Base-by-base conservation (phyloP, 331 rosid species). In the Acacia pycnantha region DNA sequence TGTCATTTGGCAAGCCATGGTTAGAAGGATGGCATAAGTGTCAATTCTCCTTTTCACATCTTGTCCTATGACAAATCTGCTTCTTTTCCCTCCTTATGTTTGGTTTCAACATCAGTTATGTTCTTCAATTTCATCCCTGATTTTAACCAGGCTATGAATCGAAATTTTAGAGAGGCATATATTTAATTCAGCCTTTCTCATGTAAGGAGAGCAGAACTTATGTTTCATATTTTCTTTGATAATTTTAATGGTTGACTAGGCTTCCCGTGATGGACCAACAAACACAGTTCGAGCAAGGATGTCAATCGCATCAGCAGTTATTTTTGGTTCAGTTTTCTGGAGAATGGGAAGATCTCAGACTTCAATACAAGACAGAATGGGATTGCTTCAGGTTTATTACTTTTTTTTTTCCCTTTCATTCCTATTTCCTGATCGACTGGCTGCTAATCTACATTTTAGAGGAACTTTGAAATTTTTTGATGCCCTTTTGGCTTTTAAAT, bases 271-370 rank as follows among this genome's bases (percentile, higher is more conserved):
- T 80, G 93, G 92, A 76, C 90, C 99, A 48, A 96, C 99, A 77
- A 96, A 96, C 84, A 92, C 88, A 89, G 99, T 96, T 85, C 93
- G 99, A 76, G 89, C 99, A 65, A 89, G 98, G 84, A 96, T 96
- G 99, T 96, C 99, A 44, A 73, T 96, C 69, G 99, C 97, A 47
- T 96, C 99, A 66, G 99, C 98, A 40, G 54, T 96, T 66, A 96
- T 96, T 84, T 96, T 96, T 88, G 99, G 97, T 24, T 96, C 99
- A 53, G 98, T 96, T 35, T 95, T 96, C 84, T 96, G 99, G 99
- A 90, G 97, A 84, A 96, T 96, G 93, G 93, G 97, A 72, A 96
- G 87, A 82, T 96, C 99, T 76, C 99, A 96, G 88, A 96, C 99
- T 75, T 93, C 99, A 18, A 91, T 96, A 78, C 99, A 96, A 88